Evolutionary conservation across 116 monocot genomes (phyloP).

Genomic region (Dioscorea cayenensis): DNA sequence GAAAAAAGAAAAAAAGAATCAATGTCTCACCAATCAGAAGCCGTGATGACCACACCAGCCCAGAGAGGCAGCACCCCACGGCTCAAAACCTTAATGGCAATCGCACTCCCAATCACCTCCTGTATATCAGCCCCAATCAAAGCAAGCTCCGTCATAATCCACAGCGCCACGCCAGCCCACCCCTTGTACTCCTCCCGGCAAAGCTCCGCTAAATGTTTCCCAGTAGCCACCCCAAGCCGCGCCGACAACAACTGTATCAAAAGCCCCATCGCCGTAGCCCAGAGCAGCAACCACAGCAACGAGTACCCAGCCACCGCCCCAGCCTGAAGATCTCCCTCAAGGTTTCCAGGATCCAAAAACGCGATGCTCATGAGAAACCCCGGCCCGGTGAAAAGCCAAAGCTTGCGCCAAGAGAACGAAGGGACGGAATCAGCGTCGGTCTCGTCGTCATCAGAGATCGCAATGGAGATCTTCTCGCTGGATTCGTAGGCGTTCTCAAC

Average conservation of each 20-base stretch:
- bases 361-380: conserved; percentile 57
- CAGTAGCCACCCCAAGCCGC: conserved; percentile 25
- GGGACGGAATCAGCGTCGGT: conserved; percentile 1
- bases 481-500: conserved; percentile 16
- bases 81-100: conserved; percentile 29
- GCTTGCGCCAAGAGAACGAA: conserved; percentile 46
- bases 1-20: not conserved
- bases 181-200: conserved; percentile 30
- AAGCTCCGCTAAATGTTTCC: conserved; percentile 25
- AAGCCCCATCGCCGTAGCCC: conserved; percentile 31
- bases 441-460: conserved; percentile 8
- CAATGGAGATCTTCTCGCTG: conserved; percentile 21
- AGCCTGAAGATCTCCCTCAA: conserved; percentile 51
- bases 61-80: conserved; percentile 26
- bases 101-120: conserved; percentile 37
- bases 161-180: conserved; percentile 24
- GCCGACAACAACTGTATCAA: conserved; percentile 31
- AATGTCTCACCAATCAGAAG: conserved; percentile 20
- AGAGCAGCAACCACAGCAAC: conserved; percentile 26
- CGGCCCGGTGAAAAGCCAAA: conserved; percentile 50
- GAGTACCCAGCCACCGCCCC: conserved; percentile 54
- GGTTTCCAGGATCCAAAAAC: conserved; percentile 50
- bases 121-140: conserved; percentile 36
- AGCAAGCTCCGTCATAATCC: conserved; percentile 34
- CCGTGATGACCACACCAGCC: conserved; percentile 33